Conservation (phyloP, 768 basidiomycete genomes). For the Pholiota molesta region DNA sequence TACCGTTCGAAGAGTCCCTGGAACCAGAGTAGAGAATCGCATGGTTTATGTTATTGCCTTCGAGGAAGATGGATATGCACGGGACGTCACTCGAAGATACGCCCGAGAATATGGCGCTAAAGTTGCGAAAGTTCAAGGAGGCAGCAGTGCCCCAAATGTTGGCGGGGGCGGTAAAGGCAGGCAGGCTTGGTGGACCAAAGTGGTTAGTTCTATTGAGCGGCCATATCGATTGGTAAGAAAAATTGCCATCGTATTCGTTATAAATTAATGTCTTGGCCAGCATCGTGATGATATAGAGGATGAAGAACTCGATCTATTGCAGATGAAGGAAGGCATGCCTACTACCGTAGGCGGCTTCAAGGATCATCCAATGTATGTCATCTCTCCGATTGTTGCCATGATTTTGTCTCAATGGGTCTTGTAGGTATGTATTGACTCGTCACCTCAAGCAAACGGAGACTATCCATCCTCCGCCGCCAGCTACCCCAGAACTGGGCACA, state of each 20-base stretch:
- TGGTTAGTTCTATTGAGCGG: conserved; percentile 63
- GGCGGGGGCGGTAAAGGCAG: conserved; percentile 60
- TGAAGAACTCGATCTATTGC: conserved; percentile 77
- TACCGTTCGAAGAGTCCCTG: conserved; percentile 22
- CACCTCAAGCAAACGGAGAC: conserved; percentile 90
- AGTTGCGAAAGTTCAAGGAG: conserved; percentile 77
- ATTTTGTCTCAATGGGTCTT: neutral
- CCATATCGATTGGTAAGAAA: conserved; percentile 80
- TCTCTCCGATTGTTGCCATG: neutral
- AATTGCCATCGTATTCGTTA: conserved; percentile 12
- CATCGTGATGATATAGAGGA: conserved; percentile 93
- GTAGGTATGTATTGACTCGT: conserved; percentile 70
- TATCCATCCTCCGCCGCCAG: conserved; percentile 68
- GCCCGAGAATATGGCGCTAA: conserved; percentile 79
- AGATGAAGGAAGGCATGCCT: conserved; percentile 92
- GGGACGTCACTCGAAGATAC: conserved; percentile 92
- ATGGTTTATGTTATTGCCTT: conserved; percentile 93
- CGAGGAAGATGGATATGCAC: conserved; percentile 91
- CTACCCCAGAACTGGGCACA: conserved; percentile 77
- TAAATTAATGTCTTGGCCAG: conserved; percentile 42
- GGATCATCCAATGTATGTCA: conserved; percentile 84
- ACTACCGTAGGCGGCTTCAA: conserved; percentile 91
- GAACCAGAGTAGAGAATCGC: conserved; percentile 63
- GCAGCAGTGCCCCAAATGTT: conserved; percentile 41
- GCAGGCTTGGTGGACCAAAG: conserved; percentile 84